Percentiles rank a stretch among this genome's conserved stretches.
These are phyloP conservation scores for Phytophthora rubi DNA, from an alignment of 352 stramenopile species.

Conservation along the genomic window DNA sequence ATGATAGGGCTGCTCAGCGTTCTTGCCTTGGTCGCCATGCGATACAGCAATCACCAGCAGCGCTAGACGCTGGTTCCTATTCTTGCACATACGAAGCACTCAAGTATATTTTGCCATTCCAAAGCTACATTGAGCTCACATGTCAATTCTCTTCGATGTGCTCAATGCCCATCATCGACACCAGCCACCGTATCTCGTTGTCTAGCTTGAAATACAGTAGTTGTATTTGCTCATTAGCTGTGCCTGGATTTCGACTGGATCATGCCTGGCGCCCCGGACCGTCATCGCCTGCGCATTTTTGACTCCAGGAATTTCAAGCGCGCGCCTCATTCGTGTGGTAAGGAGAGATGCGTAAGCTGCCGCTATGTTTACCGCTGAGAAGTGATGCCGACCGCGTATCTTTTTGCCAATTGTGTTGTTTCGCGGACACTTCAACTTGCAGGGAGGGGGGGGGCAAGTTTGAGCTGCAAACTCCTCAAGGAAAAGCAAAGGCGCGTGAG, in stretches of 20 bases:
- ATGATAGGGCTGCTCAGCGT: constrained; percentile 39
- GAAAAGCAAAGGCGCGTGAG: too few relatives aligned
- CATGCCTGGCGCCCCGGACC: constrained; percentile 3
- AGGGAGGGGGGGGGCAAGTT: too few relatives aligned
- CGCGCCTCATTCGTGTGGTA: constrained; percentile 1
- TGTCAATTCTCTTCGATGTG: too few relatives aligned
- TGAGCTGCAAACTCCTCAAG: too few relatives aligned
- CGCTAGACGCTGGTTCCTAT: constrained; percentile 11
- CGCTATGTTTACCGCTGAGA: constrained; percentile 5
- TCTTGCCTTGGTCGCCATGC: constrained; percentile 37
- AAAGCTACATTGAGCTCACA: too few relatives aligned
- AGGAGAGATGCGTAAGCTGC: constrained; percentile 15
- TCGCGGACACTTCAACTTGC: neutral
- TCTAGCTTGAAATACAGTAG: too few relatives aligned
- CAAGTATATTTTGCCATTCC: too few relatives aligned
- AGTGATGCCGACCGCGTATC: constrained; percentile 8
- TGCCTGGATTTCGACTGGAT: neutral
- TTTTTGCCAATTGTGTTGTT: neutral
- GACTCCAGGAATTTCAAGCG: neutral
- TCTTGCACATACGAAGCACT: neutral
- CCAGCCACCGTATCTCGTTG: too few relatives aligned
- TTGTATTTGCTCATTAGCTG: too few relatives aligned
- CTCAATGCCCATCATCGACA: too few relatives aligned
- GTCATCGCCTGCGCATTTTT: constrained; percentile 18
- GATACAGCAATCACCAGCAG: constrained; percentile 43